Conservation (phyloP, 2,329 filamentous ascomycete genomes). For the Davidsoniella eucalypti region DNA sequence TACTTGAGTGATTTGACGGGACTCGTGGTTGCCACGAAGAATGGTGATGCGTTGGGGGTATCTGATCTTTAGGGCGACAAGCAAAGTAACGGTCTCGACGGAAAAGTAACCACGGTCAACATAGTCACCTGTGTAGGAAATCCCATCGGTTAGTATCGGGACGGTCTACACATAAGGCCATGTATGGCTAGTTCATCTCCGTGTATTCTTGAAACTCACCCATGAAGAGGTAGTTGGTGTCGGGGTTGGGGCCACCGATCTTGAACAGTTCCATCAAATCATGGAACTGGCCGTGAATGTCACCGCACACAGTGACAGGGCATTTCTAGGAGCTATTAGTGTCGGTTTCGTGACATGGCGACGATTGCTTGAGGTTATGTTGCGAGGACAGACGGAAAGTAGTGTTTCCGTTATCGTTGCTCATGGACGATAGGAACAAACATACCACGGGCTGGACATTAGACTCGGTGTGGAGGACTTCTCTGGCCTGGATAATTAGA, state of each 20-base stretch:
- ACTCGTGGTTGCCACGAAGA: constrained; percentile 97
- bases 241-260: constrained; percentile 92
- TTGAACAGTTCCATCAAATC: constrained; percentile 99
- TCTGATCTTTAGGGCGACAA: constrained; percentile 93
- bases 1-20: constrained; percentile 95
- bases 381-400: neutral
- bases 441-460: constrained; percentile 97
- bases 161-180: too few species aligned
- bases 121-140: constrained; percentile 57
- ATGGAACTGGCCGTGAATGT: constrained; percentile 98
- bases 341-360: neutral
- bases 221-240: constrained; percentile 99
- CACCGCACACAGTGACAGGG: constrained; percentile 93
- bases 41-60: constrained; percentile 97
- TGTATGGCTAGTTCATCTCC: too few species aligned
- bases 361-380: neutral
- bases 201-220: constrained; percentile 37
- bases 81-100: constrained; percentile 90
- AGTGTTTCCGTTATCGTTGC: neutral
- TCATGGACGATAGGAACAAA: constrained; percentile 15
- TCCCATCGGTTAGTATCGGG: constrained; percentile 8
- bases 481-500: constrained; percentile 50
- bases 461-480: constrained; percentile 92
- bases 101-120: constrained; percentile 98
- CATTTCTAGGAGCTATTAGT: constrained; percentile 52